Evolutionary conservation across 768 basidiomycete genomes (phyloP), one percentile per base, ranked within the genome.

Genomic region (Hysterangium stoloniferum): DNA sequence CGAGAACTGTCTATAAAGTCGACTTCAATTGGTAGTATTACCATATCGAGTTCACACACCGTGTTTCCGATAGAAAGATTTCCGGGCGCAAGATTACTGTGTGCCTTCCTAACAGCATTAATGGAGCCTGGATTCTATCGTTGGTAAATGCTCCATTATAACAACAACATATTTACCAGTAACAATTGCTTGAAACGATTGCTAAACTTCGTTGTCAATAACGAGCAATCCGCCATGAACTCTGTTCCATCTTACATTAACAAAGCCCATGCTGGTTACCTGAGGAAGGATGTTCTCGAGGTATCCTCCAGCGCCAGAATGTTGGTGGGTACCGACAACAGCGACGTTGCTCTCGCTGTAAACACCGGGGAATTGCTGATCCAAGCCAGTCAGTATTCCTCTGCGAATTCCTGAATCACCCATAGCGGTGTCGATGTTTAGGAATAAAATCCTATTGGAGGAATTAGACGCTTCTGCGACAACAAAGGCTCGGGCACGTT

Each of bases 361-460:
- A 1, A 87, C 53, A 1, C 77, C 78, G 1, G 82, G 78, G 59
- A 75, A 85, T 37, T 73, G 65, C 8, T 70, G 55, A 6, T 79
- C 71, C 8, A 89, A 72, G 34, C 74, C 66, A 4, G 71, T 61
- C 25, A 89, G 74, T 56, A 90, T 79, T 12, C 78, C 75, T 24
- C 84, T 78, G 28, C 86, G 80, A 32, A 86, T 68, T 22, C 85
- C 86, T 2, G 77, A 79, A 64, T 88, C 87, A 9, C 86, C 86
- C 82, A 88, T 86, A 35, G 79, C 84, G 45, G 87, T 86, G 61
- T 90, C 81, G n/a, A 84, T 74, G 56, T 86, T 87, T 64, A 88
- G 79, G 61, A 86, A 84, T 20, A 88, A 78, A 40, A 88, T 59
- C 41, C 84, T 74, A 56, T 83, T 77, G 32, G 72, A 64, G 2